Evolutionary conservation across 1,139 yeast species (phyloP).

Genomic region (Geotrichum phurueaensis): DNA sequence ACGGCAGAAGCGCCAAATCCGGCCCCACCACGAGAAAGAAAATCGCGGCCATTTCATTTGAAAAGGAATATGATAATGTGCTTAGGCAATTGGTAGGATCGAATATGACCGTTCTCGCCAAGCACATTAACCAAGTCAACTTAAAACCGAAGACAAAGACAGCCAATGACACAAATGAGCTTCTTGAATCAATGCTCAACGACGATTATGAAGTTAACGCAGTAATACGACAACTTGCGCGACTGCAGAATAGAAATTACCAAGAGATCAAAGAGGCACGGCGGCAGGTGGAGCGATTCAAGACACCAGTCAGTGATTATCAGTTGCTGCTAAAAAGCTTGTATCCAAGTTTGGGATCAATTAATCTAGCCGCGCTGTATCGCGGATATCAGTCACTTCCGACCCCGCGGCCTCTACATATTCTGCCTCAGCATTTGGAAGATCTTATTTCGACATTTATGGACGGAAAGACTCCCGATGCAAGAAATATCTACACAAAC

Average conservation of each 20-base stretch:
- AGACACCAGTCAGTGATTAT: slow-evolving; percentile 23
- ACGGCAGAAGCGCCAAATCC: neutral
- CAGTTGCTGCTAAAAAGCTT: slow-evolving; percentile 36
- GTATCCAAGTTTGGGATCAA: slow-evolving; percentile 33
- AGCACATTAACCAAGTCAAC: neutral
- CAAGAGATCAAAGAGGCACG: slow-evolving; percentile 14
- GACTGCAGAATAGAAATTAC: slow-evolving; percentile 14
- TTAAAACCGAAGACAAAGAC: neutral
- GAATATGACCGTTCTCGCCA: neutral
- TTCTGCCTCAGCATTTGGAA: slow-evolving; percentile 39
- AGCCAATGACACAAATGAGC: neutral
- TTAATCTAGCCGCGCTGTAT: slow-evolving; percentile 27
- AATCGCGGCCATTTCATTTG: neutral
- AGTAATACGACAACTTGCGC: slow-evolving; percentile 8
- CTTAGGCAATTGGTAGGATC: neutral
- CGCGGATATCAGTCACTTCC: slow-evolving; percentile 39
- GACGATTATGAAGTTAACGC: slow-evolving; percentile 4
- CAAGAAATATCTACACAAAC: slow-evolving; percentile 4
- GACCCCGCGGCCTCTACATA: slow-evolving; percentile 29
- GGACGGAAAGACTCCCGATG: slow-evolving; percentile 10
- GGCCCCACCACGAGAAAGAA: neutral
- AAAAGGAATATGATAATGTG: slow-evolving; percentile 2
- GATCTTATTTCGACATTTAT: slow-evolving; percentile 36
- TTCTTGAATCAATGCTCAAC: slow-evolving; percentile 8
- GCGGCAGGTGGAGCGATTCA: slow-evolving; percentile 14